Evolutionary conservation across 345 rosid species (phyloP).

Genomic region (Murraya koenigii): DNA sequence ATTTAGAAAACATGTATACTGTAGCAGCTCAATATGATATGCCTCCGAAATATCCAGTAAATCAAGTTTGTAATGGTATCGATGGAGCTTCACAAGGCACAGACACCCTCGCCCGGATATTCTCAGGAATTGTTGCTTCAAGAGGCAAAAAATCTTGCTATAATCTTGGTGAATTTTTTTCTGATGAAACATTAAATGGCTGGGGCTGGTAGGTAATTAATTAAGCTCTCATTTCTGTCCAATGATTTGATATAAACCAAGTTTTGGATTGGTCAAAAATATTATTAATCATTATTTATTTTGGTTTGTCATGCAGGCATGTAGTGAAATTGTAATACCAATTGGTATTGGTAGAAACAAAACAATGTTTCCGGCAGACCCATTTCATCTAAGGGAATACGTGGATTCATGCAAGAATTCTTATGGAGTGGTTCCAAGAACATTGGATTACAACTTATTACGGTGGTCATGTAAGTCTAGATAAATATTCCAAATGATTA

Average conservation of each 20-base stretch:
- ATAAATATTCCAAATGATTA: background rate
- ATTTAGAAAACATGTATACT: background rate
- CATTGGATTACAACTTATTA: slow-evolving; percentile 18
- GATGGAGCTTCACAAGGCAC: slow-evolving; percentile 13
- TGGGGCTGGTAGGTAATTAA: slow-evolving; percentile 27
- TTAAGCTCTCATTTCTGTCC: too few species aligned
- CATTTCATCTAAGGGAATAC: slow-evolving; percentile 11
- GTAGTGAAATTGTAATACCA: slow-evolving; percentile 23
- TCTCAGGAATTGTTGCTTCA: slow-evolving; percentile 7
- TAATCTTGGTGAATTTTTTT: background rate
- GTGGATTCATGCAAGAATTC: background rate
- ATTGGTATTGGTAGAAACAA: slow-evolving; percentile 3
- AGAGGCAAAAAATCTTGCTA: background rate
- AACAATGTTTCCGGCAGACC: slow-evolving; percentile 13
- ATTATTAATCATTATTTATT: too few species aligned
- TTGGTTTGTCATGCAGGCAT: slow-evolving; percentile 4
- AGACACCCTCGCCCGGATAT: slow-evolving; percentile 18
- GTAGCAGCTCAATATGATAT: slow-evolving; percentile 25
- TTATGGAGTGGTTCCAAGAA: slow-evolving; percentile 16
- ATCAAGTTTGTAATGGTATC: slow-evolving; percentile 4
- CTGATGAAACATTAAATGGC: slow-evolving; percentile 13
- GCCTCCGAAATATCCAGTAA: slow-evolving; percentile 20
- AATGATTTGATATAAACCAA: too few species aligned
- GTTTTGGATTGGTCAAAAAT: too few species aligned
- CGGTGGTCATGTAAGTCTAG: slow-evolving; percentile 16